phyloP scores from a whole-genome alignment of 768 basidiomycete species.

The Agaricus sinodeliciosus region DNA sequence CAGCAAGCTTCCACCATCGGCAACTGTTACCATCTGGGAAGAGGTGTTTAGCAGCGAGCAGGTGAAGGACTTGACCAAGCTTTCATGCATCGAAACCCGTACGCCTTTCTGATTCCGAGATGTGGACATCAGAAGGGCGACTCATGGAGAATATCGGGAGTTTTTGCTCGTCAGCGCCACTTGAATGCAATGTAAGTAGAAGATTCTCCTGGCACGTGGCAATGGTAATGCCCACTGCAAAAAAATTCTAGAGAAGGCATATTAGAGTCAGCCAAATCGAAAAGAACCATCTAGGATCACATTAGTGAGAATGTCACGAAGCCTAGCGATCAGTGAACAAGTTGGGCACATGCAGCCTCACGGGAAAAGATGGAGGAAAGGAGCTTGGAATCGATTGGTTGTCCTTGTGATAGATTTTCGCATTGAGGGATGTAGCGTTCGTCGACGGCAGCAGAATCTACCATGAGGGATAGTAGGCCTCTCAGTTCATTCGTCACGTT shows the following conservation, averaged over 20 bases:
- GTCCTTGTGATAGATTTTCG: slow-evolving; percentile 12
- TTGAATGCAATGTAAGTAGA: slow-evolving; percentile 21
- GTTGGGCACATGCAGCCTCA: slow-evolving; percentile 28
- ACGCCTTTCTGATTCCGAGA: slow-evolving; percentile 22
- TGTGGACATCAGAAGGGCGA: slow-evolving; percentile 29
- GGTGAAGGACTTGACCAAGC: slow-evolving; percentile 30
- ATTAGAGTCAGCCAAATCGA: no score
- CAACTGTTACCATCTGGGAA: slow-evolving; percentile 23
- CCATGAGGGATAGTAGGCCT: slow-evolving; percentile 16
- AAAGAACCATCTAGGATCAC: slow-evolving; percentile 2
- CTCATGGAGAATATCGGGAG: slow-evolving; percentile 31
- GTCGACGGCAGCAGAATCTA: slow-evolving; percentile 15
- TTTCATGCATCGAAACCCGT: slow-evolving; percentile 28
- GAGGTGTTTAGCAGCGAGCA: slow-evolving; percentile 32
- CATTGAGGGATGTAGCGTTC: slow-evolving; percentile 23
- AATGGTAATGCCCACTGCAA: slow-evolving; percentile 2
- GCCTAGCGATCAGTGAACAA: slow-evolving; percentile 23
- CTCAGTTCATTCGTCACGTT: slow-evolving; percentile 6
- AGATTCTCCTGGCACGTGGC: no score
- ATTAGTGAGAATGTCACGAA: slow-evolving; percentile 23
- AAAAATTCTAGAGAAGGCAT: slow-evolving; percentile 10
- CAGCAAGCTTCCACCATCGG: no score
- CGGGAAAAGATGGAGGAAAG: slow-evolving; percentile 23
- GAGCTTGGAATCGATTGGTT: slow-evolving; percentile 22
- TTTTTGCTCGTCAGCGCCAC: slow-evolving; percentile 26